Conservation (phyloP, 495 filamentous ascomycete species). For the Talaromyces wortmannii region DNA sequence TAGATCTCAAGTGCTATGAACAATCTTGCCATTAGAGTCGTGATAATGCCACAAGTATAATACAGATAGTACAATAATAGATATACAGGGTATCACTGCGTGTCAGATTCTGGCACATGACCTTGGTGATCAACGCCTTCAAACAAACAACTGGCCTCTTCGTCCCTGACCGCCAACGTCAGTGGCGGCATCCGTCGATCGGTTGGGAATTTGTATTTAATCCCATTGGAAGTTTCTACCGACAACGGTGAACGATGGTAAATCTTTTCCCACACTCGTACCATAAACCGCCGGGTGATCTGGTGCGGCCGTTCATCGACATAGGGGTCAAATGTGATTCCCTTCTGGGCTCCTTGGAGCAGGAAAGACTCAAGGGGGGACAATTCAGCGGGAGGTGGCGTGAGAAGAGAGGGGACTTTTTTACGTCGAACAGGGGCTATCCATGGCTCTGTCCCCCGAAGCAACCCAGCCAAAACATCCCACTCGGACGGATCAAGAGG, state of each 20-base stretch:
- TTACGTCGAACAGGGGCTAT: slow-evolving; percentile 29
- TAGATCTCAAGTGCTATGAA: background rate
- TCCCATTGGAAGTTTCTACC: slow-evolving; percentile 14
- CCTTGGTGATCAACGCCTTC: background rate
- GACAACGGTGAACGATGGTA: slow-evolving; percentile 29
- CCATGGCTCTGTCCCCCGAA: slow-evolving; percentile 42
- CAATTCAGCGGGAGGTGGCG: background rate
- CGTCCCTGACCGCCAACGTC: background rate
- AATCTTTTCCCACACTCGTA: slow-evolving; percentile 34
- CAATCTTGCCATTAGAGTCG: too few relatives aligned
- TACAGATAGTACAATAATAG: background rate
- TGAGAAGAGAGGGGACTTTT: slow-evolving; percentile 1
- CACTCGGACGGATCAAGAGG: slow-evolving; percentile 66
- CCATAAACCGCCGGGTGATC: slow-evolving; percentile 39
- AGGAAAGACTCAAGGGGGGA: slow-evolving; percentile 11
- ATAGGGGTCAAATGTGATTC: slow-evolving; percentile 23
- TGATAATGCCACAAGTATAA: background rate
- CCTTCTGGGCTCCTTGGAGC: slow-evolving; percentile 25
- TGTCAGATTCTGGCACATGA: background rate
- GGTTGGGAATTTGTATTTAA: slow-evolving; percentile 14
- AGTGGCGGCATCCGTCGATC: background rate
- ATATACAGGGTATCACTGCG: background rate
- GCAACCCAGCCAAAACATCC: slow-evolving; percentile 50
- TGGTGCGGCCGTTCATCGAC: slow-evolving; percentile 27
- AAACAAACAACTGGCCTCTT: background rate